Percentiles rank a stretch among this genome's conserved stretches.
Conservation (phyloP, 805 yeast species). For the Sungouiella thailandica region DNA sequence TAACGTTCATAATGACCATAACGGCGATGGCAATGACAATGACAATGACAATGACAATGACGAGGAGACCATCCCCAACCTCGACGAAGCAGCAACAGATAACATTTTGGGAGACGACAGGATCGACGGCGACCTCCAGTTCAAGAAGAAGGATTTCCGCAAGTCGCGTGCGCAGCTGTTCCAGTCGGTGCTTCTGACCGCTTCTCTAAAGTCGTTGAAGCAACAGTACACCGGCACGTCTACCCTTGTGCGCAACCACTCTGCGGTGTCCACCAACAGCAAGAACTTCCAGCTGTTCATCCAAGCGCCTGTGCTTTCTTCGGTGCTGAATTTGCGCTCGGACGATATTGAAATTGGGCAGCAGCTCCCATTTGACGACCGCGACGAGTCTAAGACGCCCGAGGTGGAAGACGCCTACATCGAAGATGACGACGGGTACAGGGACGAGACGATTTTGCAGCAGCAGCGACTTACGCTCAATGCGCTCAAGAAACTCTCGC, state of each 20-base stretch:
- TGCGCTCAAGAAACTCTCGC: conserved; percentile 39
- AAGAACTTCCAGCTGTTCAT: conserved; percentile 41
- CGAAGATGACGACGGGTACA: conserved; percentile 23
- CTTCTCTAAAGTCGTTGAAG: conserved; percentile 36
- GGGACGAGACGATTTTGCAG: conserved; percentile 33
- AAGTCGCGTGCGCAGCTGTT: conserved; percentile 38
- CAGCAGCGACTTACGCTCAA: conserved; percentile 39
- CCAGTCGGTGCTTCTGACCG: conserved; percentile 41
- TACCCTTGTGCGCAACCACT: conserved; percentile 10
- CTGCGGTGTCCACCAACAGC: conserved; percentile 9
- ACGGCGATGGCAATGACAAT: too few species aligned
- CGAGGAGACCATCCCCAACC: too few species aligned
- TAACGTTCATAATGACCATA: too few species aligned
- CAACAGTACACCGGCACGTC: conserved; percentile 18
- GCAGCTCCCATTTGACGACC: conserved; percentile 34
- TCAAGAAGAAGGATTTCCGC: conserved; percentile 36
- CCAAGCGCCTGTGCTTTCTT: conserved; percentile 42
- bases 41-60: too few species aligned
- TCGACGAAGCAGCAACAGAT: too few species aligned
- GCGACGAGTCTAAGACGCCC: conserved; percentile 2
- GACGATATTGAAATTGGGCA: conserved; percentile 39
- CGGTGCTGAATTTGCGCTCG: conserved; percentile 27
- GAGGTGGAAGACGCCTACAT: background rate
- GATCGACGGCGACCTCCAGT: conserved; percentile 22
- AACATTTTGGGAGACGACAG: background rate